A percentile compares a stretch with the other conserved stretches of the same genome.
Evolutionary conservation across 2,329 filamentous ascomycete genomes (phyloP).

Genomic region (Zymoseptoria brevis): DNA sequence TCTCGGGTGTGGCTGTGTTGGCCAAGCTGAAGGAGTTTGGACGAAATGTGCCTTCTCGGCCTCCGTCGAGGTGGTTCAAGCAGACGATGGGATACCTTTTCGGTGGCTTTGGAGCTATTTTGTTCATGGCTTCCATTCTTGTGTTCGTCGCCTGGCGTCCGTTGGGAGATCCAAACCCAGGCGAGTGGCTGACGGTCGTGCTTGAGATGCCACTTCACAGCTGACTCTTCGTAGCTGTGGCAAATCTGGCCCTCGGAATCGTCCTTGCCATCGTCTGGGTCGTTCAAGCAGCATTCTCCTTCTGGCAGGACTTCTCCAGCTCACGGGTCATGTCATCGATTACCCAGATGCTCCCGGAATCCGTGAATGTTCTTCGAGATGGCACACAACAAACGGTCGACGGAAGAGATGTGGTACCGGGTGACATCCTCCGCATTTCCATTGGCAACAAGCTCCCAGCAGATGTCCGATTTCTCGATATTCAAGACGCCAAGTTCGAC

Average conservation of each 20-base stretch:
- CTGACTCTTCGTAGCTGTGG: conserved; percentile 46
- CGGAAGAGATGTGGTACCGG: conserved; percentile 56
- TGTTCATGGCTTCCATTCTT: conserved; percentile 60
- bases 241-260: conserved; percentile 66
- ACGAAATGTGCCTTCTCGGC: conserved; percentile 57
- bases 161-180: conserved; percentile 48
- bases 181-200: not conserved
- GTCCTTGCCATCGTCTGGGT: conserved; percentile 64
- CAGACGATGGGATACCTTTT: conserved; percentile 64
- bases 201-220: not conserved
- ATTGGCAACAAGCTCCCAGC: conserved; percentile 67
- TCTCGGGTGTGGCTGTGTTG: conserved; percentile 52
- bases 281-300: conserved; percentile 47
- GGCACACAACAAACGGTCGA: conserved; percentile 36
- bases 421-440: conserved; percentile 61
- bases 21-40: conserved; percentile 54
- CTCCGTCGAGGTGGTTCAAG: conserved; percentile 52
- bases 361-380: conserved; percentile 58
- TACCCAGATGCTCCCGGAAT: conserved; percentile 69
- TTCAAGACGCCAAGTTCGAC: conserved; percentile 65
- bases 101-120: conserved; percentile 65
- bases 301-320: conserved; percentile 65
- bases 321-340: conserved; percentile 72
- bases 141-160: conserved; percentile 73
- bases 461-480: conserved; percentile 62